Base-by-base conservation (phyloP, 176 grass and related monocot species). In the Coix lacrymajobi region DNA sequence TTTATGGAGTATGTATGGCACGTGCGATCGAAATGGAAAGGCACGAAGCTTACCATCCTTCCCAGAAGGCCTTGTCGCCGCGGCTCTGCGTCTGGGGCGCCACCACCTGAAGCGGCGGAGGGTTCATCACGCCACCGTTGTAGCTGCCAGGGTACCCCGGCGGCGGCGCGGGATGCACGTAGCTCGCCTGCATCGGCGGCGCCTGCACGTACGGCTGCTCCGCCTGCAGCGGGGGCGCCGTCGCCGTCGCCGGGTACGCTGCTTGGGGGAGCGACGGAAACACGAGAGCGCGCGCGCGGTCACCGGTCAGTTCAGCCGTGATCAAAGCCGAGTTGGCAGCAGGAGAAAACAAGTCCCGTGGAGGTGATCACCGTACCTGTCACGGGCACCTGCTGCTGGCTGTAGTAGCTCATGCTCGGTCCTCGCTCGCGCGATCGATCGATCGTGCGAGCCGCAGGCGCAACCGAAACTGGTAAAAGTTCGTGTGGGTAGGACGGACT, bases 11-110 rank as follows among this genome's bases (percentile, higher is more conserved):
- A 33, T 4, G 7, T 28, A 32, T 16, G 11, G 57, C 14, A 0
- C 41, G 4, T 12, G 36, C 16, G 4, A 43, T 14, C 12, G n/a
- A 28, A 13, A 61, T 24, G 57, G n/a, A 28, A 13, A 61, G 57
- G 57, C 57, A 28, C 17, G 44, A 17, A 85, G 52, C 66, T 92
- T 75, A 93, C 88, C 91, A 93, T 87, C 91, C 91, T 81, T 88
- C 73, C 91, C 69, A 76, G 85, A 93, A 93, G 74, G n/a, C 44
- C 71, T 89, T 89, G 75, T 93, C 91, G 9, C 91, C 88, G 24
- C 91, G 91, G 73, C 73, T 90, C 34, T 66, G 85, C 15, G 82
- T 85, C 68, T 83, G 63, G 16, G 24, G 63, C 34, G 65, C 5
- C 78, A 32, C 81, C 13, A 66, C 75, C 28, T 76, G 87, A 25